A percentile compares a stretch with the other conserved stretches of the same genome.
Evolutionary conservation across 2,329 filamentous ascomycete species (phyloP).

Genomic region (Neobulgaria alba): DNA sequence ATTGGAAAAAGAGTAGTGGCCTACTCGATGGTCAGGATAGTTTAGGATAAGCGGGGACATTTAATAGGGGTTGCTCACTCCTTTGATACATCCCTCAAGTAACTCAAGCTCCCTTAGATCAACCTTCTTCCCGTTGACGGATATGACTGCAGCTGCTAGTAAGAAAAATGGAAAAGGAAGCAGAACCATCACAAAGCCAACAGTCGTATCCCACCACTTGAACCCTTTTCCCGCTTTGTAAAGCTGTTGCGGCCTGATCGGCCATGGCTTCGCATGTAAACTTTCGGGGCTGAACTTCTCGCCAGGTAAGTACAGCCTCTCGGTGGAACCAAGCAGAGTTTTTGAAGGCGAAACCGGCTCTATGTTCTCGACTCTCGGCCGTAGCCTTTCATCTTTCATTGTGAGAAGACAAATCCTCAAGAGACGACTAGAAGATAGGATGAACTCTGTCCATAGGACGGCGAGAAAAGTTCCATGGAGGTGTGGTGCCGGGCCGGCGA

Average conservation of each 20-base stretch:
- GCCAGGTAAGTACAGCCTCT: no score
- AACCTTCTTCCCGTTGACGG: constrained; percentile 12
- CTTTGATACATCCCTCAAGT: constrained; percentile 15
- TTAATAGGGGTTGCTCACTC: constrained; percentile 9
- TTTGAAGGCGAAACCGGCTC: no score
- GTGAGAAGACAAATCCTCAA: no score
- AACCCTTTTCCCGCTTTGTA: constrained; percentile 9
- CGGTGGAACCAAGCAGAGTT: no score
- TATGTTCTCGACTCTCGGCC: no score
- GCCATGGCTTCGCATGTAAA: constrained; percentile 18
- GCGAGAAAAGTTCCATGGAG: no score
- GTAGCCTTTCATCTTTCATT: no score
- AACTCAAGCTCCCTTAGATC: constrained; percentile 9
- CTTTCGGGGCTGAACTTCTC: constrained; percentile 10
- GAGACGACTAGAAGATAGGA: no score
- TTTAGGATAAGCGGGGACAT: no score
- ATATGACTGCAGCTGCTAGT: constrained; percentile 12
- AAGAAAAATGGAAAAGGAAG: constrained; percentile 18
- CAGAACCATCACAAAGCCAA: constrained; percentile 14
- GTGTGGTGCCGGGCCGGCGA: no score
- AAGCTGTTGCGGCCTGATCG: constrained; percentile 14
- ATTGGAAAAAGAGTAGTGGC: constrained; percentile 26
- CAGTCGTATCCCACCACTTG: constrained; percentile 13
- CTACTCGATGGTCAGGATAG: no score
- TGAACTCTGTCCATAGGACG: no score